Percentiles rank a stretch among this genome's conserved stretches.
phyloP scores from a whole-genome alignment of 352 stramenopile genomes.

The Phytophthora hibernalis region DNA sequence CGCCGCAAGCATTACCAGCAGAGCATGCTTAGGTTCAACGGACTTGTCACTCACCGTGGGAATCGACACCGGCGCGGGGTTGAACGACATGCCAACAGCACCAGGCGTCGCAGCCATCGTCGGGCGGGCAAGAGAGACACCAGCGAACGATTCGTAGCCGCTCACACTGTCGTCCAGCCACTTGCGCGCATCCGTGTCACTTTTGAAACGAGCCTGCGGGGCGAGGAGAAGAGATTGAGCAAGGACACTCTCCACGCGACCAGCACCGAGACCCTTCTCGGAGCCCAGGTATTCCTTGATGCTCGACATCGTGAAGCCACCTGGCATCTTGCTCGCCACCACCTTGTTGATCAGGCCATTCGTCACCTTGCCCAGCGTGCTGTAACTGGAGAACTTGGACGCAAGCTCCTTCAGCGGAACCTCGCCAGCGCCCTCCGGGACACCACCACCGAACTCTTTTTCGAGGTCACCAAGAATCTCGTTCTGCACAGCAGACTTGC shows the following conservation, averaged over 20 bases:
- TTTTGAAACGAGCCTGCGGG: constrained; percentile 74
- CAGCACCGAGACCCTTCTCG: constrained; percentile 69
- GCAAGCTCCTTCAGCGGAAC: constrained; percentile 77
- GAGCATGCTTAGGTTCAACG: constrained; percentile 77
- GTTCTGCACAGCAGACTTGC: constrained; percentile 90
- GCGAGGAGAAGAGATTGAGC: constrained; percentile 68
- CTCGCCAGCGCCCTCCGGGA: constrained; percentile 79
- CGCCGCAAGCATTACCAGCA: constrained; percentile 76
- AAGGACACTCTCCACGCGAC: constrained; percentile 81
- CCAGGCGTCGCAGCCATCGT: constrained; percentile 23
- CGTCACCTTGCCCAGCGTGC: constrained; percentile 72
- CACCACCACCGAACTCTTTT: constrained; percentile 82
- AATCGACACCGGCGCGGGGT: constrained; percentile 49
- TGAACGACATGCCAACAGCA: constrained; percentile 47
- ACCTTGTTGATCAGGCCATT: constrained; percentile 73
- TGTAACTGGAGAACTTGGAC: constrained; percentile 76
- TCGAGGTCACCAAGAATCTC: constrained; percentile 89
- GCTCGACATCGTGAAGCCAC: constrained; percentile 83
- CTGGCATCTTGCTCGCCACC: constrained; percentile 84
- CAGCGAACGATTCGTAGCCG: constrained; percentile 77
- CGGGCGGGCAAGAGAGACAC: constrained; percentile 62
- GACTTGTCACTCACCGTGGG: constrained; percentile 66
- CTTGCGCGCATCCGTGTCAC: constrained; percentile 71
- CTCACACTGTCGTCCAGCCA: constrained; percentile 82
- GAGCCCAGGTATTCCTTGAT: constrained; percentile 74